These are phyloP conservation scores for Candida frijolesensis DNA, from an alignment of 1,139 yeast genomes.

Conservation along the genomic window DNA sequence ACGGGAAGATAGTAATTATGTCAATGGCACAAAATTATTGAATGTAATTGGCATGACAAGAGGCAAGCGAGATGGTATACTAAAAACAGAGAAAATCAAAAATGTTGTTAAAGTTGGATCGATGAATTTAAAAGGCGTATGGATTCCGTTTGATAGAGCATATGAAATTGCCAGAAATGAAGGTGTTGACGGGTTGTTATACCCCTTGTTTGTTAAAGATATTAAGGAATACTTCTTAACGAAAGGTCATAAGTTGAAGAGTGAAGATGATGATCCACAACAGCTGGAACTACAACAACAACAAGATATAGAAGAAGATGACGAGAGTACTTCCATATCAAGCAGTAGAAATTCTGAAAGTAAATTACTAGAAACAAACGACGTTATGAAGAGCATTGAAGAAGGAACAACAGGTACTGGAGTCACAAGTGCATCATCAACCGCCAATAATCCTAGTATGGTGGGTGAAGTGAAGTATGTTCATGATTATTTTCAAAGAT, in stretches of 20 bases:
- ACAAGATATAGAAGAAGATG: constrained; percentile 17
- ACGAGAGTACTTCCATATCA: background rate
- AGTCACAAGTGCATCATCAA: constrained; percentile 1
- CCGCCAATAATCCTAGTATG: background rate
- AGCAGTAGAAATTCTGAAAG: constrained; percentile 2
- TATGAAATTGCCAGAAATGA: constrained; percentile 53
- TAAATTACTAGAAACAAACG: constrained; percentile 5
- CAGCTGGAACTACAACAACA: constrained; percentile 22
- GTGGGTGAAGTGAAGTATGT: constrained; percentile 10
- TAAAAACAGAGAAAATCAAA: constrained; percentile 48
- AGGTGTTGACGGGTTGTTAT: constrained; percentile 40
- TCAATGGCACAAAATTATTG: constrained; percentile 64
- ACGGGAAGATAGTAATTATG: constrained; percentile 52
- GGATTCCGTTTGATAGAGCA: constrained; percentile 60
- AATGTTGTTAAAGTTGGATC: constrained; percentile 53
- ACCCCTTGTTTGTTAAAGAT: constrained; percentile 51
- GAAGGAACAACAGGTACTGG: constrained; percentile 1
- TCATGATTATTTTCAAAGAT: constrained; percentile 12
- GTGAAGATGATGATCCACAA: constrained; percentile 20
- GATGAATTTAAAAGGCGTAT: constrained; percentile 58
- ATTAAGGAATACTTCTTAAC: constrained; percentile 35
- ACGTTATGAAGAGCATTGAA: background rate
- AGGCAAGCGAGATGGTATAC: constrained; percentile 92
- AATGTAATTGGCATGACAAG: constrained; percentile 96
- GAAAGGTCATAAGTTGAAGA: constrained; percentile 29